Base-by-base conservation (phyloP, 768 basidiomycete genomes). In the Boletus sensibilis region DNA sequence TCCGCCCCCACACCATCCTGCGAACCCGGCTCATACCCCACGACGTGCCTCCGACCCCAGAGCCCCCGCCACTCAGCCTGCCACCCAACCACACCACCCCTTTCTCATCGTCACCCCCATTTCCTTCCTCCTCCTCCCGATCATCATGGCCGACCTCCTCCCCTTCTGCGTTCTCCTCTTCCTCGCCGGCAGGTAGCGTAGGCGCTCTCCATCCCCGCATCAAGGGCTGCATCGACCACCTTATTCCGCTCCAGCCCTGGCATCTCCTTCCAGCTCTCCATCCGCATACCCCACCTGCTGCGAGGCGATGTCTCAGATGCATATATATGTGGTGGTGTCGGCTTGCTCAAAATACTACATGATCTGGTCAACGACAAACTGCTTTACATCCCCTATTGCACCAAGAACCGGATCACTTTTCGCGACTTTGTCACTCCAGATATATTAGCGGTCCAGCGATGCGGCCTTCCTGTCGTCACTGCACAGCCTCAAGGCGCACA, bases 321-420 rank as follows among this genome's bases (percentile, higher is more conserved):
- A 1, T 86, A 81, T 65, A 85, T 91, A 52, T 90, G 88, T 74
- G 78, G 72, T 29, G 75, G 78, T 27, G 74, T 88, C 29, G 80
- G 76, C 16, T 64, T 74, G 6, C 72, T 86, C 40, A 77, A 78
- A 52, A 63, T 83, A 7, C 62, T 87, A 1, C 74, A 79, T 2
- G 65, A 74, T 18, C 60, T 74, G 2, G 56, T 85, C 38, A 74
- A 79, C 58, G 66, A 74, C 25, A 65, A 74, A 8, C 71, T 69
- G 6, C 56, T 72, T 1, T 88, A 82, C 58, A 76, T 74, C 0
- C 66, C 88, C 31, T 83, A 83, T 62, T 83, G 81, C 67, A 78
- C 64, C 52, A 78, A 75, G 40, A 65, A 70, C 8, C 76, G 76
- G 74, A 61, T 79, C 11, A 69, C 77, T 0, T 75, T 78, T 2